Base-by-base conservation (phyloP, 768 basidiomycete species). In the Hypsizygus marmoreus region DNA sequence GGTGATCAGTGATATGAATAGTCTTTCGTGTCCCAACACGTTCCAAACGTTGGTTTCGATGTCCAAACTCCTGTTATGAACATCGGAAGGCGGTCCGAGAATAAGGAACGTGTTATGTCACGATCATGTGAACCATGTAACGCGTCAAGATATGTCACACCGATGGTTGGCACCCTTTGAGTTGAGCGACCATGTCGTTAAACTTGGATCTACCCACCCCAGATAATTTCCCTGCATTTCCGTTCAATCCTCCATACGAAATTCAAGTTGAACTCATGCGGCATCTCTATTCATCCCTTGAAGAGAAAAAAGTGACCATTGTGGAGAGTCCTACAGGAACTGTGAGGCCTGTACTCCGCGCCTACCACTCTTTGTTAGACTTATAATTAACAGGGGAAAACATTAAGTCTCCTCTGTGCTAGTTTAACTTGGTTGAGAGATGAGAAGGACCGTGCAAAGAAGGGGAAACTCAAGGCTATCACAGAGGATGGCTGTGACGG, bases 271-370 rank as follows among this genome's bases (percentile, higher is more conserved):
- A 89, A 26, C 80, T 97, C 20, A 97, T 97, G 95, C 81, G 73
- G 13, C 90, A 93, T 52, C 70, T 98, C 1, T 97, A 94, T 64
- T 57, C 75, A 5, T 75, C 86, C 0, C 87, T 97, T 34, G 91
- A 95, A 62, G 54, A 69, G n/a, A 71, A 70, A 34, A 82, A 82
- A 53, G 79, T 97, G 13, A 80, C 91, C 1, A 86, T 97, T 38
- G 77, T 95, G 23, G 91, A 94, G 64, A 90, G 87, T 54, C 92
- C 92, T 0, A 94, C 92, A 0, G 92, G 91, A 56, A 94, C 91
- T 19, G 91, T 91, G 47, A 63, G 79, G 58, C 32, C 26, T 9
- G 40, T 17, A 9, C 6, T 30, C 4, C 29, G 43, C 16, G 2
- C 28, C 16, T 7, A 39, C 12, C 14, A 20, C 46, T 44, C 4